Evolutionary conservation across 2,329 filamentous ascomycete genomes (phyloP).

Genomic region (Aspergillus bombycis): DNA sequence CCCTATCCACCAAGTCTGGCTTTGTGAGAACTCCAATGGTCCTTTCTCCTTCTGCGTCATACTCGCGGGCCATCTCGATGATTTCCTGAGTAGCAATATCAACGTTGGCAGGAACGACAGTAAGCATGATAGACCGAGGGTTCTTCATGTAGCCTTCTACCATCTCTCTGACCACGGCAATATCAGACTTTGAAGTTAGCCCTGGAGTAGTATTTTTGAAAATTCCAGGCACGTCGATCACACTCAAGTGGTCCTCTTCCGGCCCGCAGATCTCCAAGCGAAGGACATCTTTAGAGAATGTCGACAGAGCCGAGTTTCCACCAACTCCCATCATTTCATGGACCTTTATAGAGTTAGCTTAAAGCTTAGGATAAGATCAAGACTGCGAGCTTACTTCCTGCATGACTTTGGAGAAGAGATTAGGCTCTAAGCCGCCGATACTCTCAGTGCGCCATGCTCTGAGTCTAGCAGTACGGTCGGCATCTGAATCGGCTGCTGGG

Average conservation of each 20-base stretch:
- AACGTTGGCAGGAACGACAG: constrained; percentile 48
- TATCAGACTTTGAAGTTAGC: constrained; percentile 41
- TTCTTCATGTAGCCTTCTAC: constrained; percentile 45
- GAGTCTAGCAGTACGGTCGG: constrained; percentile 23
- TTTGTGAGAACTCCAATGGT: constrained; percentile 60
- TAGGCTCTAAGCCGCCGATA: neutral
- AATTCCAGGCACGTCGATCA: constrained; percentile 53
- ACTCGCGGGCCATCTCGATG: constrained; percentile 42
- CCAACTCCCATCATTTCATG: constrained; percentile 29
- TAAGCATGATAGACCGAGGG: constrained; percentile 45
- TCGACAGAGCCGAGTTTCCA: constrained; percentile 24
- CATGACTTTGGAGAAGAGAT: constrained; percentile 24
- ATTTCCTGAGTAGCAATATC: constrained; percentile 54
- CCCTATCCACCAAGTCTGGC: constrained; percentile 56
- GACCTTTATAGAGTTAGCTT: constrained; percentile 19
- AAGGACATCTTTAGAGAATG: constrained; percentile 49
- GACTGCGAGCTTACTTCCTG: constrained; percentile 26
- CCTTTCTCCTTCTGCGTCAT: constrained; percentile 41
- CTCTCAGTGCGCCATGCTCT: constrained; percentile 25
- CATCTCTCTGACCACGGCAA: constrained; percentile 42
- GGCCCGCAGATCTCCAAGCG: constrained; percentile 49
- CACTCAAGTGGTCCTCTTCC: constrained; percentile 41
- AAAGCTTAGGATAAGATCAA: neutral
- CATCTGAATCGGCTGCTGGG: constrained; percentile 30
- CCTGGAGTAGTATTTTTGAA: constrained; percentile 43